These are phyloP conservation scores for Hymenoscyphus repandus DNA, from an alignment of 2,329 filamentous ascomycete species.

Conservation along the genomic window DNA sequence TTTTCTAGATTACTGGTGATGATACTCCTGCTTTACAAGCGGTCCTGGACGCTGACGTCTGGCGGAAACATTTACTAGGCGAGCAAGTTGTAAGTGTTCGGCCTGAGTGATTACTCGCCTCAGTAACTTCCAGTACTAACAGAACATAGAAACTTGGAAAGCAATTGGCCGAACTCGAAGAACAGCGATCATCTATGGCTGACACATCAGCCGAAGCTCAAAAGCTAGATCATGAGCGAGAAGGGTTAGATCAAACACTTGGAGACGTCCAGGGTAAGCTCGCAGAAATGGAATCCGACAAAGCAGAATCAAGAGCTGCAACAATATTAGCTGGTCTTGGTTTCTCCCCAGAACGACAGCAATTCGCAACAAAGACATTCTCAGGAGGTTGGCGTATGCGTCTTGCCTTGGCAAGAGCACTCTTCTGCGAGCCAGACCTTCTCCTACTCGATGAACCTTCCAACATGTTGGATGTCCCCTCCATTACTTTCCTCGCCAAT, in stretches of 20 bases:
- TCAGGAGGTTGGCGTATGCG: slow-evolving; percentile 99
- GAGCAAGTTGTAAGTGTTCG: slow-evolving; percentile 68
- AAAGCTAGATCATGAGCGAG: slow-evolving; percentile 78
- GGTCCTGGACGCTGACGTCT: slow-evolving; percentile 94
- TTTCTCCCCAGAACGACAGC: slow-evolving; percentile 89
- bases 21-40: slow-evolving; percentile 93
- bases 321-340: slow-evolving; percentile 95
- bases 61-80: slow-evolving; percentile 88
- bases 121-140: slow-evolving; percentile 3
- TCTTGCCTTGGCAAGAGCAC: slow-evolving; percentile 84
- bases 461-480: slow-evolving; percentile 99
- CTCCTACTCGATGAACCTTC: slow-evolving; percentile 97
- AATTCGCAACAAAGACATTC: slow-evolving; percentile 93
- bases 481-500: slow-evolving; percentile 94
- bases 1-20: slow-evolving; percentile 74
- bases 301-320: slow-evolving; percentile 89
- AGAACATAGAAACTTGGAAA: slow-evolving; percentile 61
- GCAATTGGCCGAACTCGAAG: slow-evolving; percentile 72
- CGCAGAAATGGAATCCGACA: slow-evolving; percentile 98
- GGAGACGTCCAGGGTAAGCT: slow-evolving; percentile 89
- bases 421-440: slow-evolving; percentile 97
- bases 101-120: background rate
- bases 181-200: slow-evolving; percentile 71
- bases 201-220: slow-evolving; percentile 89
- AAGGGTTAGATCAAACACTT: slow-evolving; percentile 84